Base-by-base conservation (phyloP, 2,329 filamentous ascomycete species). In the Calonectria pseudoturangicola region DNA sequence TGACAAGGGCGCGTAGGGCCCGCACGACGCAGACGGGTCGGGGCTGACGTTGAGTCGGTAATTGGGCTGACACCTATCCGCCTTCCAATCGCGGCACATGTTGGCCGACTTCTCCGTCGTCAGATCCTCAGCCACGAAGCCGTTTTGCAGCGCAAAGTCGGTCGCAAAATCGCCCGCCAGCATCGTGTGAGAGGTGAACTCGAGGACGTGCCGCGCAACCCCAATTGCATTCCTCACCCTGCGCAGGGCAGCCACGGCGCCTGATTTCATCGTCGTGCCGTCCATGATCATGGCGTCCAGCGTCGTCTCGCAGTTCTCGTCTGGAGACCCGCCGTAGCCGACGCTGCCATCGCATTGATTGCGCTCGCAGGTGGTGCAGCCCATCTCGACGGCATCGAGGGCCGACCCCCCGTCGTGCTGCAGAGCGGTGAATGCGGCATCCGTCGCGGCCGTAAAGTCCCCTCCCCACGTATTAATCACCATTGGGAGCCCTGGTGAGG, bases 201-300 rank as follows among this genome's bases (percentile, higher is more conserved):
- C 85, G 0, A 90, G 82, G 36, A 91, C 88, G 47, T 83, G 83
- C 0, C 88, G 82, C 4, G 89, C 89, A 1, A 90, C 88, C 21
- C 84, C 83, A 13, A 89, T 83, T 50, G 88, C 89, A 72, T 88
- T 82, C 47, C 81, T 84, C 25, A 90, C 80, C 45, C 88, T 84
- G 6, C 88, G 85, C 25, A 91, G 81, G 0, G 84, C 87, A 0
- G 88, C 89, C 6, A 91, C 89, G 6, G 88, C 88, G 50, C 89
- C 89, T 0, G 86, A 84, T 18, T 89, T 88, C 82, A 91, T 85
- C n/a, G 84, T 88, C 0, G 80, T 81, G 33, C 89, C 89, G 78
- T 91, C 89, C 86, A 90, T 90, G 79, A 91, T 86, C 83, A 91
- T 85, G n/a, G 89, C 89, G 80, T 91, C 89, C 16, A 91, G 87